These are phyloP conservation scores for Aspergillus costaricaensis DNA, from an alignment of 2,329 filamentous ascomycete genomes.

Conservation along the genomic window DNA sequence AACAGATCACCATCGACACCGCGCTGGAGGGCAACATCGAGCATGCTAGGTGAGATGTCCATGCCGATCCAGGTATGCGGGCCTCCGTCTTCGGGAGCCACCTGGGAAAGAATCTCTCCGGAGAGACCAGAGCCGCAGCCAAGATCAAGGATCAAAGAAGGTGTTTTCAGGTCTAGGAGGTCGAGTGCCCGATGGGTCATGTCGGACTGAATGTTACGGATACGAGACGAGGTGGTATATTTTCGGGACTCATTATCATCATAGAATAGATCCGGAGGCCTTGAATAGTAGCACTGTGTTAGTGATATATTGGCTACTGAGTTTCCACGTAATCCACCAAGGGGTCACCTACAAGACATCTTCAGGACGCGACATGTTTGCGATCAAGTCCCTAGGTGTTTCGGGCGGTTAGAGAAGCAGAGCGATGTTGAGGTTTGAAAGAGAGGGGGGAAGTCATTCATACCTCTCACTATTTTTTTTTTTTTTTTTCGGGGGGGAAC, in stretches of 20 bases:
- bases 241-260: constrained; percentile 93
- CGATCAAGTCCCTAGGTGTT: constrained; percentile 8
- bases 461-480: neutral
- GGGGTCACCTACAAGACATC: constrained; percentile 70
- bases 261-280: constrained; percentile 95
- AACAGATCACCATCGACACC: constrained; percentile 94
- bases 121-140: constrained; percentile 94
- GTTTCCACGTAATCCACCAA: neutral
- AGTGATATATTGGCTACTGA: constrained; percentile 15
- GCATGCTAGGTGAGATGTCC: constrained; percentile 93
- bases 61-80: constrained; percentile 97
- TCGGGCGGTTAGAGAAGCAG: neutral
- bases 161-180: constrained; percentile 75
- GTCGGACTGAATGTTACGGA: constrained; percentile 88
- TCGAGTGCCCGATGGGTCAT: constrained; percentile 95
- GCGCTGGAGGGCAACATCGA: constrained; percentile 88
- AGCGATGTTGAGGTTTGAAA: neutral
- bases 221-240: constrained; percentile 94
- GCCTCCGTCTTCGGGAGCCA: constrained; percentile 69
- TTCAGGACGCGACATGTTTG: constrained; percentile 92
- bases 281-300: constrained; percentile 39
- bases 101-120: constrained; percentile 85
- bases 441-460: neutral
- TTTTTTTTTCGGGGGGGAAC: neutral
- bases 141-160: constrained; percentile 92